Evolutionary conservation across 2,329 filamentous ascomycete genomes (phyloP), one percentile per base, ranked within the genome.

Genomic region (Thielaviopsis populi): DNA sequence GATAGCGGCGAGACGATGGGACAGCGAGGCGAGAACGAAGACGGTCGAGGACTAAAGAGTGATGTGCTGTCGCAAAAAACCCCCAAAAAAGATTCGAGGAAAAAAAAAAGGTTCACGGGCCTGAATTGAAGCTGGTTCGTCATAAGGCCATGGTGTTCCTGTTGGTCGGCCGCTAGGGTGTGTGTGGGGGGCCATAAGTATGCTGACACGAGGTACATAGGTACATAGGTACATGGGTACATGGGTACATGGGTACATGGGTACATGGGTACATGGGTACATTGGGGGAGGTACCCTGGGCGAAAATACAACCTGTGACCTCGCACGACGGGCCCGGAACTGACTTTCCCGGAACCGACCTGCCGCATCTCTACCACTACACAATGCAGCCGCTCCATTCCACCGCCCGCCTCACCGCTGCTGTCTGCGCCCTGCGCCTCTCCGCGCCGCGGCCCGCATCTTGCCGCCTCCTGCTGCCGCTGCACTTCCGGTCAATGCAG

Each of bases 141-240:
- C 50, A 56, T 56, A 56, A 56, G 50, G 50, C 50, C 50, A 56
- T 56, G 50, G 50, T 56, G 50, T 56, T 56, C 50, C 50, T 56
- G 50, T 56, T 56, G 19, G 19, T 48, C n/a, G 43, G 17, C 1
- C 30, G 7, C 11, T 48, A 13, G 13, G 46, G 24, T 13, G 10
- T 13, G 24, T 13, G 10, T 13, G 22, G 22, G 46, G 19, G 42
- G 27, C 50, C 24, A 56, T 30, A 56, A 56, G 27, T 56, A 30
- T 56, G 7, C n/a, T n/a, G n/a, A n/a, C n/a, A n/a, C n/a, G n/a
- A n/a, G 17, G 8, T 2, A 56, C 27, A 37, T 37, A 8, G 7
- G 33, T 37, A 37, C 8, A 37, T 37, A n/a, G 17, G 8, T 2
- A 56, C 27, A 37, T 37, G 33, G 7, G 33, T 37, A 37, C 8